A percentile compares a stretch with the other conserved stretches of the same genome.
phyloP scores from a whole-genome alignment of 2,329 filamentous ascomycete species.

The Camillea tinctor region DNA sequence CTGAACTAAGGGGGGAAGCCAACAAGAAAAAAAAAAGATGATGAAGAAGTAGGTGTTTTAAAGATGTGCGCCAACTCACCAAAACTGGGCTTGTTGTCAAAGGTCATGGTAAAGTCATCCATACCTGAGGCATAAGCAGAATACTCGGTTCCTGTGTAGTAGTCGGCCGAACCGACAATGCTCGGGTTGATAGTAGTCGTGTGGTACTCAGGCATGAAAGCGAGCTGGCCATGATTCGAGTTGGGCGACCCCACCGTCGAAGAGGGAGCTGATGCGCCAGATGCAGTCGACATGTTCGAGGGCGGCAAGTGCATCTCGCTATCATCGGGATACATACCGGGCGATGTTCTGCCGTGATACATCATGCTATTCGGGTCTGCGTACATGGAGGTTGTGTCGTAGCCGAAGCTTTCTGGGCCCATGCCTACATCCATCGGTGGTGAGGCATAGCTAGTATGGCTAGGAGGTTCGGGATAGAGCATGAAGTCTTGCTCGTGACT shows the following conservation, averaged over 20 bases:
- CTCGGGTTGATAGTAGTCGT: conserved; percentile 56
- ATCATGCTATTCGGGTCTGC: conserved; percentile 44
- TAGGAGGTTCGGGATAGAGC: conserved; percentile 30
- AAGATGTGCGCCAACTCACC: conserved; percentile 51
- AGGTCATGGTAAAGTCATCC: conserved; percentile 50
- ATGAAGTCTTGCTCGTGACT: conserved; percentile 33
- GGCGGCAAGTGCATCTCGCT: conserved; percentile 49
- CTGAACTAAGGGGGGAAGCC: conserved; percentile 24
- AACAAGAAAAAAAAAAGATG: conserved; percentile 21
- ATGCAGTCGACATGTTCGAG: conserved; percentile 60
- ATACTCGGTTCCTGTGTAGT: conserved; percentile 54
- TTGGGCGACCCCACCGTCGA: conserved; percentile 68
- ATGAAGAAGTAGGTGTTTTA: conserved; percentile 5
- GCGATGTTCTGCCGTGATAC: conserved; percentile 47
- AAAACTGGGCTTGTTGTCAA: conserved; percentile 50
- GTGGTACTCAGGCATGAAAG: conserved; percentile 58
- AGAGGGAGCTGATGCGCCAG: conserved; percentile 62
- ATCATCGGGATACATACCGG: conserved; percentile 50
- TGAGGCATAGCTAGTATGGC: conserved; percentile 28
- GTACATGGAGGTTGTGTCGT: conserved; percentile 47
- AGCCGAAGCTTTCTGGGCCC: conserved; percentile 47
- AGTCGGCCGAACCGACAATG: conserved; percentile 59
- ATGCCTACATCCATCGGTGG: conserved; percentile 47
- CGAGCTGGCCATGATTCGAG: conserved; percentile 57
- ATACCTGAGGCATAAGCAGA: conserved; percentile 44